Percentiles rank a stretch among this genome's conserved stretches.
phyloP scores from a whole-genome alignment of 2,329 filamentous ascomycete species.

The Penicillium sp. region DNA sequence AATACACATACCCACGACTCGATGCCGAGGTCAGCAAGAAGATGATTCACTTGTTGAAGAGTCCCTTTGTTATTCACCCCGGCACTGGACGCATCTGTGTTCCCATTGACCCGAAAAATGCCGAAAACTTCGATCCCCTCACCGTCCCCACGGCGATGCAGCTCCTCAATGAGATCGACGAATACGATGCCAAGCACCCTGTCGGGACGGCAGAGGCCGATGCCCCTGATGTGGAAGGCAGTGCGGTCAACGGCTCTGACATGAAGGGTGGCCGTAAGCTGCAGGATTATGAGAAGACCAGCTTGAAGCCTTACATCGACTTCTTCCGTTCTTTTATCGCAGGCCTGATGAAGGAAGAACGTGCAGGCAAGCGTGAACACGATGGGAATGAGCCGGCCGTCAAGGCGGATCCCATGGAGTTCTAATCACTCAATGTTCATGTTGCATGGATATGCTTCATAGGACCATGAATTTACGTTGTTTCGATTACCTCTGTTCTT shows the following conservation, averaged over 20 bases:
- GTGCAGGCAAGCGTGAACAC: constrained; percentile 53
- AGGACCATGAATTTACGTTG: constrained; percentile 23
- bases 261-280: constrained; percentile 49
- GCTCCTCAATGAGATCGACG: constrained; percentile 82
- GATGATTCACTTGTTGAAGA: constrained; percentile 96
- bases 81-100: constrained; percentile 94
- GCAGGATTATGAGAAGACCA: constrained; percentile 96
- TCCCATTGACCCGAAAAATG: constrained; percentile 74
- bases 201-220: constrained; percentile 40
- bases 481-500: neutral
- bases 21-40: constrained; percentile 98
- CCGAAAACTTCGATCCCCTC: constrained; percentile 85
- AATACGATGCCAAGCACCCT: constrained; percentile 60
- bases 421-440: constrained; percentile 45
- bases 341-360: constrained; percentile 74
- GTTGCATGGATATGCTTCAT: neutral
- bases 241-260: constrained; percentile 33
- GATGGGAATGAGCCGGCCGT: constrained; percentile 49
- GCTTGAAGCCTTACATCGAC: constrained; percentile 88
- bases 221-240: constrained; percentile 44
- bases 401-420: constrained; percentile 63
- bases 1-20: constrained; percentile 96
- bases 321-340: constrained; percentile 82
- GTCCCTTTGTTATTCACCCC: constrained; percentile 93
- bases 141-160: constrained; percentile 85